Evolutionary conservation across 2,329 filamentous ascomycete species (phyloP), one percentile per base, ranked within the genome.

Genomic region (Clathrospora elynae): DNA sequence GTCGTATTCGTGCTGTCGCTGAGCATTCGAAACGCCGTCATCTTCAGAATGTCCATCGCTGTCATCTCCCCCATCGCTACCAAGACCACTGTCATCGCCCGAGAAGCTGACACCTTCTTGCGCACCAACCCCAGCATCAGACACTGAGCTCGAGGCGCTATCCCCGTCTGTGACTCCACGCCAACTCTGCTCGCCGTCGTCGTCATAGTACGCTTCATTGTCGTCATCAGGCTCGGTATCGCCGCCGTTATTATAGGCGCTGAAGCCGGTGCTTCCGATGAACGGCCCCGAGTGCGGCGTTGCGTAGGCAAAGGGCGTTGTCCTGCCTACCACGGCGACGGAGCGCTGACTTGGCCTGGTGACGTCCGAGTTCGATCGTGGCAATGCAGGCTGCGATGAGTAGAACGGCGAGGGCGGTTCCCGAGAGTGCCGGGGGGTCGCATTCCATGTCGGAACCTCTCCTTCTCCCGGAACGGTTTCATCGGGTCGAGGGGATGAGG

Each of bases 221-320:
- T 66, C 66, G 6, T 66, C 61, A 14, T 68, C 66, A 12, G 59
- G 52, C 34, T 69, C 66, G 0, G 66, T 71, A 26, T 71, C 66
- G 4, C 65, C 66, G 18, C 49, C 59, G 18, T 62, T 52, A 13
- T 55, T 57, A 35, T 55, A 62, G 8, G 51, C 57, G 13, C 45
- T 47, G 35, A 58, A 65, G 1, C 31, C 56, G 13, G 48, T 43
- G 2, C 62, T 64, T 11, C 64, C 66, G n/a, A 67, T 35, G 24
- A 70, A 59, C 1, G 60, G 60, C 1, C 67, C 66, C 59, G 86
- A 90, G 61, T 85, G 78, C 0, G 87, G 87, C 0, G 87, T 91
- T 2, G 86, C 85, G 59, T 90, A 90, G n/a, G 83, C 84, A 52
- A 83, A 83, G 2, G 77, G 77, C 0, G 85, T 86, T 0, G 79